Percentiles rank a stretch among this genome's conserved stretches.
These are phyloP conservation scores for Pigoraptor vietnamica DNA, from an alignment of 78 protist genomes.

Conservation along the genomic window DNA sequence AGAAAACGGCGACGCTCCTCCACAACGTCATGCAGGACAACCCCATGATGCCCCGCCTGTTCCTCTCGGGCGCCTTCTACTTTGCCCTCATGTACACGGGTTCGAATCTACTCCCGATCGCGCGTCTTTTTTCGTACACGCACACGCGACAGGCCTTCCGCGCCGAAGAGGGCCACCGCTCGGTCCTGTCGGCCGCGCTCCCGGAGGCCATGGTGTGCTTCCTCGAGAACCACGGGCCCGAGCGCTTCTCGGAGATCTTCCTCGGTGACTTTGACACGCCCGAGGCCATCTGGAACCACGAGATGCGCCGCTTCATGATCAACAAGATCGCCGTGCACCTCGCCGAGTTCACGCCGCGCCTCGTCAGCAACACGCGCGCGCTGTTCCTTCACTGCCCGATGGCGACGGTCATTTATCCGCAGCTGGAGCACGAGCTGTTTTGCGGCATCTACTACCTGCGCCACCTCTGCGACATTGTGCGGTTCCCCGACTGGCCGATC, in stretches of 20 bases:
- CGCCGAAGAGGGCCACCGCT: conserved; percentile 24
- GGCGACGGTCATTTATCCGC: conserved; percentile 42
- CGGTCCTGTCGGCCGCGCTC: conserved; percentile 50
- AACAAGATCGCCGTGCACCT: conserved; percentile 78
- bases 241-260: conserved; percentile 67
- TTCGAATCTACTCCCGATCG: conserved; percentile 58
- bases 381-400: conserved; percentile 64
- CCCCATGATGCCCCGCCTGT: conserved; percentile 36
- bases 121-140: conserved; percentile 20
- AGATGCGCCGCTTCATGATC: conserved; percentile 68
- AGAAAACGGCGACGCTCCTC: conserved; percentile 4
- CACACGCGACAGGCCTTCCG: conserved; percentile 59
- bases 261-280: conserved; percentile 80
- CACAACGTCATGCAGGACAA: background rate
- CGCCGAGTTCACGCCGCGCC: conserved; percentile 66
- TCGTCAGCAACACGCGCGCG: conserved; percentile 52
- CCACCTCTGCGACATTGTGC: conserved; percentile 55
- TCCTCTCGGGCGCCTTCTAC: conserved; percentile 71
- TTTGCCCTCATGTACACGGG: conserved; percentile 71
- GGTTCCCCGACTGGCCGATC: conserved; percentile 81
- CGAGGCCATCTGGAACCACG: conserved; percentile 67
- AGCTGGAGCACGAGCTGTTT: conserved; percentile 72
- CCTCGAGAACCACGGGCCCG: conserved; percentile 59
- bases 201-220: conserved; percentile 74
- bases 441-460: conserved; percentile 71